Evolutionary conservation across 2,329 filamentous ascomycete species (phyloP).

Genomic region (Bertia moriformis): DNA sequence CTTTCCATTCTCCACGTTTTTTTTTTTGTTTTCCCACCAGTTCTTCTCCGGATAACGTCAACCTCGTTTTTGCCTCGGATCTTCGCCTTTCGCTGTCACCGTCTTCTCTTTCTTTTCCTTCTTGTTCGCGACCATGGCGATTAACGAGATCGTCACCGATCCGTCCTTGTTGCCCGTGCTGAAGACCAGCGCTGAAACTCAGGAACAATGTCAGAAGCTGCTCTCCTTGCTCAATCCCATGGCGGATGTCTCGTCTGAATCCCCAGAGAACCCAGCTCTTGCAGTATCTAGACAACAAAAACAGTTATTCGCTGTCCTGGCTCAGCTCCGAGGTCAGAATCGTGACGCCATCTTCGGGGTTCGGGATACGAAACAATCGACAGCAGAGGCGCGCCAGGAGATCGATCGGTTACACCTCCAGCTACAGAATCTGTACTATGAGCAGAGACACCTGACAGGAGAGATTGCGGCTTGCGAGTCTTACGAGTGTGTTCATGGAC

Average conservation of each 20-base stretch:
- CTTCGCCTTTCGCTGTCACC: not conserved
- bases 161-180: not conserved
- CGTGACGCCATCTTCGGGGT: conserved; percentile 45
- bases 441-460: conserved; percentile 48
- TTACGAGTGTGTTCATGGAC: conserved; percentile 9
- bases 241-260: not conserved
- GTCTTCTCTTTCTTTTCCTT: not conserved
- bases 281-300: conserved; percentile 33
- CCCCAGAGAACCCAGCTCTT: not conserved
- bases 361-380: conserved; percentile 46
- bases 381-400: conserved; percentile 46
- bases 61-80: not conserved
- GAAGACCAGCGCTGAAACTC: not conserved
- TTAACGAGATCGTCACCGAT: not conserved
- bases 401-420: conserved; percentile 51
- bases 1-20: too few species aligned
- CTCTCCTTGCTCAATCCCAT: not conserved
- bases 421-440: conserved; percentile 55
- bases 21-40: too few species aligned
- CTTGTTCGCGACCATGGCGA: not conserved
- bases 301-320: conserved; percentile 36
- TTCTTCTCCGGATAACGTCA: too few species aligned
- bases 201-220: not conserved
- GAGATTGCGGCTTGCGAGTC: conserved; percentile 44
- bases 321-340: conserved; percentile 41